These are phyloP conservation scores for Yarrowia sp. DNA, from an alignment of 805 yeast genomes.

Conservation along the genomic window DNA sequence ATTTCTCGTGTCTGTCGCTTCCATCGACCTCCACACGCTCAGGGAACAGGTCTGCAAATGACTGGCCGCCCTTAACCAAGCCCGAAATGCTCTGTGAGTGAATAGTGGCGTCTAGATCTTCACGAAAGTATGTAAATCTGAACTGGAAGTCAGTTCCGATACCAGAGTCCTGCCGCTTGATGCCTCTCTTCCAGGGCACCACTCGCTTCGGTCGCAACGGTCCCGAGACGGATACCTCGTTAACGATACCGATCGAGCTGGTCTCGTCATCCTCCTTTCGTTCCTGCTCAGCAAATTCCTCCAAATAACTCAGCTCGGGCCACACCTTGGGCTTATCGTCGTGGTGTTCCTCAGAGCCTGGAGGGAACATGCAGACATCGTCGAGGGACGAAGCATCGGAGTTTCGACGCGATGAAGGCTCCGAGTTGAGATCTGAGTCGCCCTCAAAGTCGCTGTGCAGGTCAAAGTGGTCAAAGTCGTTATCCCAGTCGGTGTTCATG, in stretches of 20 bases:
- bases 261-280: constrained; percentile 40
- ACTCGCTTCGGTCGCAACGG: constrained; percentile 72
- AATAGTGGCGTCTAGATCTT: constrained; percentile 81
- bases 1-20: neutral
- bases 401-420: constrained; percentile 61
- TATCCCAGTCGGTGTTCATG: constrained; percentile 11
- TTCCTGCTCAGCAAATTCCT: constrained; percentile 76
- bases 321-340: constrained; percentile 47
- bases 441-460: constrained; percentile 9
- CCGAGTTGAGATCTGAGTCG: constrained; percentile 42
- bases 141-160: constrained; percentile 42
- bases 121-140: constrained; percentile 89
- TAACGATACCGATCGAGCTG: constrained; percentile 29
- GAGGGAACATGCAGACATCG: constrained; percentile 64
- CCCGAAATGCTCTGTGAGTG: constrained; percentile 90
- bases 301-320: constrained; percentile 80
- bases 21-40: constrained; percentile 19
- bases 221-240: constrained; percentile 50
- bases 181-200: constrained; percentile 61
- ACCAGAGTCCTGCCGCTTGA: constrained; percentile 26
- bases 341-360: constrained; percentile 32
- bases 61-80: constrained; percentile 58
- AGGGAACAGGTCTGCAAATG: constrained; percentile 62
- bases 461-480: constrained; percentile 10
- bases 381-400: constrained; percentile 69